These are phyloP conservation scores for Citrus trifoliata DNA, from an alignment of 345 rosid genomes.

Conservation along the genomic window DNA sequence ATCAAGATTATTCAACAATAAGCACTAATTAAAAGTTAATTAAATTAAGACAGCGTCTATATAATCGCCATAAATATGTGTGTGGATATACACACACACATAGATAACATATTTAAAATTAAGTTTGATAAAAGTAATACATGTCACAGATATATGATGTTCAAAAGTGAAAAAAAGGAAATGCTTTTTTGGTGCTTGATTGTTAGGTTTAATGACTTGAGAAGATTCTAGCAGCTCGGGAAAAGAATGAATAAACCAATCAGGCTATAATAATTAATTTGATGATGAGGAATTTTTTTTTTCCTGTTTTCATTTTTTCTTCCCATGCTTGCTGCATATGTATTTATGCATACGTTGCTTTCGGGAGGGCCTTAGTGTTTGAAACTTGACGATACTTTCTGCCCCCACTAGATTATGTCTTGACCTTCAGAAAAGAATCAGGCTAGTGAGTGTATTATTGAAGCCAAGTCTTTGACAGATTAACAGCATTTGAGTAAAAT, in stretches of 20 bases:
- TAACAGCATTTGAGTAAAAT: conserved; percentile 35
- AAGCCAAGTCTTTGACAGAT: conserved; percentile 24
- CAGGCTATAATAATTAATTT: background rate
- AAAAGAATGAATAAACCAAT: background rate
- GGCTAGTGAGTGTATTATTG: conserved; percentile 47
- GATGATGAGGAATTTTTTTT: background rate
- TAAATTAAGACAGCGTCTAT: too few species aligned
- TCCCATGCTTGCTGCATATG: background rate
- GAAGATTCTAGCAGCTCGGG: background rate
- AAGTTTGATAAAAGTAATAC: too few species aligned
- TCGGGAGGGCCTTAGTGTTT: conserved; percentile 28
- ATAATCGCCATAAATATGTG: too few species aligned
- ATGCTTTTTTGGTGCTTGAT: too few species aligned
- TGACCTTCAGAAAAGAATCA: conserved; percentile 38
- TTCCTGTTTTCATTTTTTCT: background rate
- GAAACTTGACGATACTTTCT: conserved; percentile 32
- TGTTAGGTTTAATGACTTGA: background rate
- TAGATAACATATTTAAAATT: too few species aligned
- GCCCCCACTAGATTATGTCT: conserved; percentile 49
- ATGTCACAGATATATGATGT: too few species aligned
- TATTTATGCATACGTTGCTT: background rate
- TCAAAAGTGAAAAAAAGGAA: too few species aligned
- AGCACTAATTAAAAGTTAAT: background rate
- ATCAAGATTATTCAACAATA: background rate
- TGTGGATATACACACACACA: background rate